These are phyloP conservation scores for Trichoderma semiorbis DNA, from an alignment of 2,329 filamentous ascomycete species.

Conservation along the genomic window DNA sequence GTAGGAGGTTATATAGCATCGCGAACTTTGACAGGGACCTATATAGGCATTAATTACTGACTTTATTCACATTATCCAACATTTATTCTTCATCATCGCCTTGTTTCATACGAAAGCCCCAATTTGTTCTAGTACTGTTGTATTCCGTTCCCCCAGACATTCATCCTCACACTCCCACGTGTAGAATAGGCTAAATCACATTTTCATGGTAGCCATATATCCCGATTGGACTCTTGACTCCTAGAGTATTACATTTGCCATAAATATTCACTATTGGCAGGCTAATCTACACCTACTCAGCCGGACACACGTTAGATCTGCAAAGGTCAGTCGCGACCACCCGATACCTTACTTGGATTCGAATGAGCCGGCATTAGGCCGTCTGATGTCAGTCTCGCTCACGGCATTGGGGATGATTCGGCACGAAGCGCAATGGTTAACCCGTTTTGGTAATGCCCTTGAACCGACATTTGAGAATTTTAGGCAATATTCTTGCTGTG, in stretches of 20 bases:
- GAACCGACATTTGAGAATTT: neutral
- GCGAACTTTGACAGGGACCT: neutral
- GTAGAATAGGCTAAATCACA: neutral
- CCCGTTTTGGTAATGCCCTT: neutral
- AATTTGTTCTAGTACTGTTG: neutral
- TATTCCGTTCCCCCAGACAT: neutral
- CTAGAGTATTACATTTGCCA: neutral
- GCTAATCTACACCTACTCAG: neutral
- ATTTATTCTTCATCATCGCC: neutral
- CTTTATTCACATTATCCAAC: neutral
- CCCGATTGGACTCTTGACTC: neutral
- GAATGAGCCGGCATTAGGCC: neutral
- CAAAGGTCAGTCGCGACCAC: neutral
- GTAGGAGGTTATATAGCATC: neutral
- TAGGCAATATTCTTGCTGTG: neutral
- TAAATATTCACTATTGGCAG: neutral
- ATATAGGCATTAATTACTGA: neutral
- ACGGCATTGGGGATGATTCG: neutral
- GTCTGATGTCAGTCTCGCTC: neutral
- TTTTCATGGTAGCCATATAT: neutral
- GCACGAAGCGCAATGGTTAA: neutral
- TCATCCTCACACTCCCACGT: neutral
- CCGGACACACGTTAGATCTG: conserved; percentile 7
- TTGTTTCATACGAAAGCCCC: neutral
- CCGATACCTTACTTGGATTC: neutral